Base-by-base conservation (phyloP, 176 grass and related monocot species). In the Urochloa ruziziensis region DNA sequence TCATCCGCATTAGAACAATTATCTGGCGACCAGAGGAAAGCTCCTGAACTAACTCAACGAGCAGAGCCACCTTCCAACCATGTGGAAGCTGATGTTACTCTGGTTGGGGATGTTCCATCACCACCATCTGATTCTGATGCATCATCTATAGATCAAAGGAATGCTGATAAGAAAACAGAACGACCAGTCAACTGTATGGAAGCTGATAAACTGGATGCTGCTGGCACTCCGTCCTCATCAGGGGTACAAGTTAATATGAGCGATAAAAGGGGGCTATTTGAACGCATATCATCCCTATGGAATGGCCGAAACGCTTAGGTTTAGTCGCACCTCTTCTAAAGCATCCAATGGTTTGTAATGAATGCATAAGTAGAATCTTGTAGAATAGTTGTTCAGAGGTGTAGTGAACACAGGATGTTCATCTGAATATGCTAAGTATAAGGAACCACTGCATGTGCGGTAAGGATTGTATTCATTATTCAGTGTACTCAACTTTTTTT, bases 211-310 rank as follows among this genome's bases (percentile, higher is more conserved):
- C 65, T 65, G 32, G 35, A 19, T 84, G 48, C 17, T 49, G 23
- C 42, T 61, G 28, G 19, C 29, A 24, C 62, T 69, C 49, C 73
- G 46, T 33, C 62, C 25, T 47, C 36, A 1, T 35, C 62, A 46
- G 37, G 2, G 27, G 49, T 2, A 4, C 36, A 69, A 77, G 37
- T 35, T 35, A 77, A 37, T 58, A 4, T 57, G 3, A 4, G 48
- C 73, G 73, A 80, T 21, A 73, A 39, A 51, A 51, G 17, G 68
- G 67, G 87, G 10, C 39, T 77, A 56, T 73, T 84, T 68, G 68
- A 66, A 68, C 64, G 82, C 28, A 67, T 84, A 75, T 80, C 27
- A 29, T 68, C 51, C 4, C 28, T 74, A 16, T 84, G 69, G 76
- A 89, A 64, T 84, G 87, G 49, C 15, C 61, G 8, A 68, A 69